These are phyloP conservation scores for Leptographium galeiforme DNA, from an alignment of 2,329 filamentous ascomycete species.

Conservation along the genomic window DNA sequence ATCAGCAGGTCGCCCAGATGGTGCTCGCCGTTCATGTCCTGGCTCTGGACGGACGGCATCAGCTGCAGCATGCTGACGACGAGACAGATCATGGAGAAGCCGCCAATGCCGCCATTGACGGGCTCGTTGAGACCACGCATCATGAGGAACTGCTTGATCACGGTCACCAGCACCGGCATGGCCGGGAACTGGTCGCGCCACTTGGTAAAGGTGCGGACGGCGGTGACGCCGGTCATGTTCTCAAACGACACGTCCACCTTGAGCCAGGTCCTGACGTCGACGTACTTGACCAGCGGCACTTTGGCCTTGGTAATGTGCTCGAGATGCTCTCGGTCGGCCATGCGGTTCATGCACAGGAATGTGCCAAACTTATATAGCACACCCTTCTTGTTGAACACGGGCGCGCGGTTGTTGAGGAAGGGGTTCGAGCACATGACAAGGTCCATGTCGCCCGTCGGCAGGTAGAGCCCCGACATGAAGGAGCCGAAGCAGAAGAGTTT, in stretches of 20 bases:
- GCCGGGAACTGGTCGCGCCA: constrained; percentile 74
- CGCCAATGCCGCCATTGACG: constrained; percentile 78
- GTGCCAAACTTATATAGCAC: constrained; percentile 49
- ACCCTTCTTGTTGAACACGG: constrained; percentile 36
- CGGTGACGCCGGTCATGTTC: constrained; percentile 67
- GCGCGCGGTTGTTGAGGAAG: constrained; percentile 39
- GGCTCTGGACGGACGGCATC: constrained; percentile 55
- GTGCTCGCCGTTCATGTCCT: constrained; percentile 42
- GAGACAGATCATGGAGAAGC: constrained; percentile 87
- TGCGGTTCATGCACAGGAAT: constrained; percentile 39
- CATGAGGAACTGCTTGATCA: constrained; percentile 84
- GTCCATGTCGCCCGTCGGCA: constrained; percentile 79
- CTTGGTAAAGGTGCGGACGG: constrained; percentile 63
- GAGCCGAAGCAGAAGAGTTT: constrained; percentile 76
- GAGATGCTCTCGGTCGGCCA: constrained; percentile 46
- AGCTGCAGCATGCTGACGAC: constrained; percentile 80
- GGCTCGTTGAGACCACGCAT: constrained; percentile 91
- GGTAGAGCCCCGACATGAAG: constrained; percentile 67
- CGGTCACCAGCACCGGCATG: constrained; percentile 73
- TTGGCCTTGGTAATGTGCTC: constrained; percentile 62
- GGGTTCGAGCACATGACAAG: constrained; percentile 58
- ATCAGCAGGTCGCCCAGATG: constrained; percentile 73
- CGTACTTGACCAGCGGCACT: constrained; percentile 86
- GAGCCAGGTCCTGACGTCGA: constrained; percentile 63
- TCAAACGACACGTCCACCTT: constrained; percentile 93